Conservation (phyloP, 495 filamentous ascomycete genomes). For the Pseudoneurospora amorphoporcata region DNA sequence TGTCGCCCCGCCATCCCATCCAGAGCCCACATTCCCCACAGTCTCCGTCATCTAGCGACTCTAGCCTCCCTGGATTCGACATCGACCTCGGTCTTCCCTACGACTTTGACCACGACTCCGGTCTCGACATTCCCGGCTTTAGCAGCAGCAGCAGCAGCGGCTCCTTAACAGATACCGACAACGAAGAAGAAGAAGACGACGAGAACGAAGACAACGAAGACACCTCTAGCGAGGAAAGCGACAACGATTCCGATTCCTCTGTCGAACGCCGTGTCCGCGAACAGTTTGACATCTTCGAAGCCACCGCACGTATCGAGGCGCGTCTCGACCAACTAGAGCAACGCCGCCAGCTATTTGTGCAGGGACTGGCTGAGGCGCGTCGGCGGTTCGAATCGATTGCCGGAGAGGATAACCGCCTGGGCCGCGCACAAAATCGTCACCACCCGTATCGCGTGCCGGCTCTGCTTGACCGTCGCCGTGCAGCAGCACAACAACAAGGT, state of each 20-base stretch:
- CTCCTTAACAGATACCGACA: background rate
- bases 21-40: background rate
- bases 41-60: background rate
- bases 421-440: background rate
- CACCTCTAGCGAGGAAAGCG: background rate
- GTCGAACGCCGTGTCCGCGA: background rate
- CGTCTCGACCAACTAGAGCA: background rate
- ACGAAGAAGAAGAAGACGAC: background rate
- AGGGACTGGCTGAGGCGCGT: background rate
- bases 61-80: background rate
- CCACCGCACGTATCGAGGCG: background rate
- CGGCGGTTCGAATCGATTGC: background rate
- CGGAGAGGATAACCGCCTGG: background rate
- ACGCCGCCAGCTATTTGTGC: background rate
- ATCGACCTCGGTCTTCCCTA: background rate
- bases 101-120: background rate
- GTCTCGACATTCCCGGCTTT: background rate
- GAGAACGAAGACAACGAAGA: background rate
- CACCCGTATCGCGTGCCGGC: conserved; percentile 1
- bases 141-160: background rate
- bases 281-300: background rate
- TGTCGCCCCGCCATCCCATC: background rate
- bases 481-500: background rate
- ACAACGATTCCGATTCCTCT: background rate
- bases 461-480: background rate